phyloP scores from a whole-genome alignment of 257 asterid species.

The Perilla frutescens region DNA sequence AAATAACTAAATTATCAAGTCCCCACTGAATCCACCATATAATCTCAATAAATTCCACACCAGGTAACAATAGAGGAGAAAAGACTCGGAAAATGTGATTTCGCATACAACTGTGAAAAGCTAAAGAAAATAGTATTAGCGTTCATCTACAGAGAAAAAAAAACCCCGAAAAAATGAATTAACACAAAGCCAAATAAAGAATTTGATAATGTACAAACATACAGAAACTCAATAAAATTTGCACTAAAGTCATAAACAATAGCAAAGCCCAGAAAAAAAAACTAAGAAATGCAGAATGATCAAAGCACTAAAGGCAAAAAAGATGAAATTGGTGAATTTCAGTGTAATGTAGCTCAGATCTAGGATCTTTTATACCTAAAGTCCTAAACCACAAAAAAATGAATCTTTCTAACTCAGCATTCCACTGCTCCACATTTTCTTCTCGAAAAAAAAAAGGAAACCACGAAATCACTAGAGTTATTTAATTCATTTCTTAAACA shows the following conservation, averaged over 20 bases:
- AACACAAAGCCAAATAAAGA: neutral
- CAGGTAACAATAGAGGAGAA: neutral
- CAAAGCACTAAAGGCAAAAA: conserved; percentile 3
- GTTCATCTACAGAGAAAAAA: neutral
- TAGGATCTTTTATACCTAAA: conserved; percentile 32
- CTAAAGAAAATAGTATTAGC: neutral
- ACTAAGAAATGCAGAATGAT: conserved; percentile 8
- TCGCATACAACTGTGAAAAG: neutral
- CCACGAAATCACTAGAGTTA: conserved; percentile 1
- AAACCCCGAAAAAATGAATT: neutral
- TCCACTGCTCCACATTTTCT: conserved; percentile 11
- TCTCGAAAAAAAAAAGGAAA: neutral
- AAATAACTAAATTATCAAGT: neutral
- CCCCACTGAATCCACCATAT: neutral
- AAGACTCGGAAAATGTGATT: neutral
- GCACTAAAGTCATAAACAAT: conserved; percentile 19
- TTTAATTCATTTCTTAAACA: neutral
- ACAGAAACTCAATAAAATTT: conserved; percentile 38
- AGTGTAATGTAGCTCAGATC: conserved; percentile 55
- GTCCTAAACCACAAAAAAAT: conserved; percentile 34
- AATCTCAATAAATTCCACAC: neutral
- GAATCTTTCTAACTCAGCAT: neutral
- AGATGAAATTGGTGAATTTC: neutral
- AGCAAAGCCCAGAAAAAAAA: conserved; percentile 19
- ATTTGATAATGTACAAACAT: conserved; percentile 3